phyloP scores from a whole-genome alignment of 345 rosid genomes.

The Eucalyptus melliodora region DNA sequence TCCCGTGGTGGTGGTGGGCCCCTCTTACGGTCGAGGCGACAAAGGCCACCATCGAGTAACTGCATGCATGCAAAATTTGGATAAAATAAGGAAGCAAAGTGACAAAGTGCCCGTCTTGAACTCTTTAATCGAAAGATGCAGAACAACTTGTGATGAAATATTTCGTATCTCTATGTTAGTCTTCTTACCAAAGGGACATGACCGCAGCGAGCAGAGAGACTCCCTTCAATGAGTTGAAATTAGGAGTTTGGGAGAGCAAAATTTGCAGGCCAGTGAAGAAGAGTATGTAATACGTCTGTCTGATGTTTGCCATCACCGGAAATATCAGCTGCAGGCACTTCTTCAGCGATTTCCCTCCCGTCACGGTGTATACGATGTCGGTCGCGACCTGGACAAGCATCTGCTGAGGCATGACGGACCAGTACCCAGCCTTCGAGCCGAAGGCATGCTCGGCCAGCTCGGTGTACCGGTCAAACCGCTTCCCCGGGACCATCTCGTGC shows the following conservation, averaged over 20 bases:
- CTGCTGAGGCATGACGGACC: slow-evolving; percentile 66
- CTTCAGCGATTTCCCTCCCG: slow-evolving; percentile 57
- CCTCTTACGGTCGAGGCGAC: slow-evolving; percentile 38
- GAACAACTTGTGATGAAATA: neutral
- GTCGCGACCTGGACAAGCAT: slow-evolving; percentile 44
- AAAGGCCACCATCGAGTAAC: slow-evolving; percentile 80
- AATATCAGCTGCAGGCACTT: slow-evolving; percentile 28
- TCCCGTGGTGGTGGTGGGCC: slow-evolving; percentile 10
- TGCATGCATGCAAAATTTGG: neutral
- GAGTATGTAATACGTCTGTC: slow-evolving; percentile 45
- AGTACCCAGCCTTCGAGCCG: slow-evolving; percentile 60
- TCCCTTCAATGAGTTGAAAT: slow-evolving; percentile 56
- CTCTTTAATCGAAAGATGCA: neutral
- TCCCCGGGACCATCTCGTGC: slow-evolving; percentile 79
- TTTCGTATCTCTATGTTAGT: neutral
- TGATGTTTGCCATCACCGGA: slow-evolving; percentile 13
- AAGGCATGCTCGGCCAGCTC: slow-evolving; percentile 70
- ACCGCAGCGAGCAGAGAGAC: slow-evolving; percentile 65
- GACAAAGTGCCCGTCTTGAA: neutral
- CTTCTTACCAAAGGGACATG: slow-evolving; percentile 54
- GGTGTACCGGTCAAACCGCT: slow-evolving; percentile 56
- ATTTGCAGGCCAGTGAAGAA: slow-evolving; percentile 54
- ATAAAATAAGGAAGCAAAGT: neutral
- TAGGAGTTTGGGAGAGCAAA: slow-evolving; percentile 63
- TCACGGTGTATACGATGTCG: slow-evolving; percentile 63